phyloP scores from a whole-genome alignment of 345 rosid genomes.

The Mallotus nudiflorus region DNA sequence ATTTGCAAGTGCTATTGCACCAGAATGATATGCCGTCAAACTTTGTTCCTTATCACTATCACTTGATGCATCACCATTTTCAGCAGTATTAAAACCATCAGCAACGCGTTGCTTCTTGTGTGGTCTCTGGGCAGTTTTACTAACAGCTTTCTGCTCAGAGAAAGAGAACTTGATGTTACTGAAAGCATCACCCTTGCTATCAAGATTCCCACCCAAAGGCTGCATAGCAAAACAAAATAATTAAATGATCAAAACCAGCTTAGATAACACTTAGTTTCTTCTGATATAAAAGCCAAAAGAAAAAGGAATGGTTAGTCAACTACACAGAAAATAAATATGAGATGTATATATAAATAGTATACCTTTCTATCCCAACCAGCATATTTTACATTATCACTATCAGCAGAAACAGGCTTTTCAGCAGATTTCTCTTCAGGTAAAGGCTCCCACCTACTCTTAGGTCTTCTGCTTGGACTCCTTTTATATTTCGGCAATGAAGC shows the following conservation, averaged over 20 bases:
- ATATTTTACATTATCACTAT: conserved; percentile 45
- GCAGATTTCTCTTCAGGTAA: conserved; percentile 60
- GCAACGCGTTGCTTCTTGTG: conserved; percentile 72
- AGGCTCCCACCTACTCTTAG: conserved; percentile 99
- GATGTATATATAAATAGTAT: neutral
- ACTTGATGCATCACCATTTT: conserved; percentile 82
- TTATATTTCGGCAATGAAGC: conserved; percentile 40
- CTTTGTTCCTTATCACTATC: conserved; percentile 89
- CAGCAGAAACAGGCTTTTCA: conserved; percentile 44
- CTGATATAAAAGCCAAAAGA: neutral
- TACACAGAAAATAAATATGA: neutral
- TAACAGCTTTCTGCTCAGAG: conserved; percentile 49
- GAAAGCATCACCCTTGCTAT: conserved; percentile 52
- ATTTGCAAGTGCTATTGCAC: conserved; percentile 66
- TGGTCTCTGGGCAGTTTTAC: conserved; percentile 60
- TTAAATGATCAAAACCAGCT: conserved; percentile 12
- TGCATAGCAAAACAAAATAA: conserved; percentile 31
- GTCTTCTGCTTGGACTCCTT: conserved; percentile 70
- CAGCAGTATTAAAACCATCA: conserved; percentile 42
- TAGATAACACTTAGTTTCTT: neutral
- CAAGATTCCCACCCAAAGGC: conserved; percentile 42
- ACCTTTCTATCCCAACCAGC: conserved; percentile 76
- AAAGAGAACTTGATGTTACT: conserved; percentile 39
- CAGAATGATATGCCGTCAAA: conserved; percentile 72
- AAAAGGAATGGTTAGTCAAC: neutral